Evolutionary conservation across 805 yeast species (phyloP), one percentile per base, ranked within the genome.

Genomic region (Candida insectalens): DNA sequence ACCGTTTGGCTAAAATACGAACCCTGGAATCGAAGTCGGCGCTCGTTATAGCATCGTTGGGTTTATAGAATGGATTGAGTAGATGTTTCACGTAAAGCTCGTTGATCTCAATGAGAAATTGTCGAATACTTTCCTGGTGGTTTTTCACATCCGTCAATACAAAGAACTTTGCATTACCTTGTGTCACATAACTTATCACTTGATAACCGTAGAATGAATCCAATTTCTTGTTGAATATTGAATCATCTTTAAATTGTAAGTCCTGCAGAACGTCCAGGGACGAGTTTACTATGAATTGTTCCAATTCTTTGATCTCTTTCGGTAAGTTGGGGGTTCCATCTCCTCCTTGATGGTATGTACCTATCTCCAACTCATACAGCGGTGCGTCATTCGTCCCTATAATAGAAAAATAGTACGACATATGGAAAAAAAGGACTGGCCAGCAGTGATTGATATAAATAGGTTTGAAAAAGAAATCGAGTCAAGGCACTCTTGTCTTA

Each of bases 251-350:
- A 89, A 95, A 87, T 51, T 87, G 96, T 3, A 75, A 58, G 46
- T 88, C 95, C 42, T 92, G 96, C 0, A 92, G 76, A n/a, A 92
- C 67, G 54, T 92, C 98, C 25, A 92, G 58, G 2, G 97, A 75
- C 1, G 96, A 73, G 50, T 92, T 94, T 23, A 88, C 70, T 19
- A 92, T 77, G 49, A 87, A 89, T 16, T 96, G 96, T 44, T 81
- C 77, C 25, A 89, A 59, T 49, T 89, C 95, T 45, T 70, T 69
- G 53, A 84, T 71, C 32, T 77, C 83, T 6, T 71, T 62, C 1
- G 88, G 68, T 44, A 87, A 80, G 49, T 65, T 64, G 6, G 79
- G 63, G 25, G 57, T 59, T 0, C 94, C 94, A 40, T 74, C 79
- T 4, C 74, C 74, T 4, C 78, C 74, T 37, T 69, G 77, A 36